Percentiles rank a stretch among this genome's conserved stretches.
These are phyloP conservation scores for Aspergillus sclerotialis DNA, from an alignment of 2,329 filamentous ascomycete genomes.

Conservation along the genomic window DNA sequence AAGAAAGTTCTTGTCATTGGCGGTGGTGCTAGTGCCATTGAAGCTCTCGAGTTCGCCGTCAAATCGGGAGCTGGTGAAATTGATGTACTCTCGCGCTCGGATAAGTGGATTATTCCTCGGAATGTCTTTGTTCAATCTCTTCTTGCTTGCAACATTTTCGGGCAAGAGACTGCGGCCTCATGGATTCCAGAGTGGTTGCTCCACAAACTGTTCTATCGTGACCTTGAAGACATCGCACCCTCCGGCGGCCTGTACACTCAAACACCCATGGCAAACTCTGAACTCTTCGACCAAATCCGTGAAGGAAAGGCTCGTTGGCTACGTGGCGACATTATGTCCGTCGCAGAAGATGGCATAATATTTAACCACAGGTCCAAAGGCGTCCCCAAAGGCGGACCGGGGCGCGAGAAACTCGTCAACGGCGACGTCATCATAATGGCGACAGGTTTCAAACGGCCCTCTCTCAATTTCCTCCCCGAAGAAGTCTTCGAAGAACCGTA, in stretches of 20 bases:
- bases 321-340: slow-evolving; percentile 67
- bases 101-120: slow-evolving; percentile 83
- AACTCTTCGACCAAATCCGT: slow-evolving; percentile 70
- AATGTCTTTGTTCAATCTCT: slow-evolving; percentile 68
- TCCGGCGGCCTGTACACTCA: slow-evolving; percentile 68
- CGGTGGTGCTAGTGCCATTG: slow-evolving; percentile 72
- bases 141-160: slow-evolving; percentile 70
- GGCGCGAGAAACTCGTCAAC: slow-evolving; percentile 57
- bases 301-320: slow-evolving; percentile 68
- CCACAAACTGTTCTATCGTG: slow-evolving; percentile 73
- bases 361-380: slow-evolving; percentile 68
- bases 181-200: slow-evolving; percentile 73
- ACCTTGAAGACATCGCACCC: slow-evolving; percentile 67
- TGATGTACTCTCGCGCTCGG: slow-evolving; percentile 66
- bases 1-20: slow-evolving; percentile 73
- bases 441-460: slow-evolving; percentile 71
- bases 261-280: slow-evolving; percentile 81
- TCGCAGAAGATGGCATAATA: slow-evolving; percentile 56
- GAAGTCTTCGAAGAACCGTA: slow-evolving; percentile 69
- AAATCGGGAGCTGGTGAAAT: slow-evolving; percentile 60
- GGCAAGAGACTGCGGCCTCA: slow-evolving; percentile 66
- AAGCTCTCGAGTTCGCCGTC: slow-evolving; percentile 73
- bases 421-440: slow-evolving; percentile 77
- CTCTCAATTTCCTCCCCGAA: slow-evolving; percentile 64
- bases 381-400: slow-evolving; percentile 69